A percentile compares a stretch with the other conserved stretches of the same genome.
Conservation (phyloP, 2,329 filamentous ascomycete species). For the Dryadomyces sulphureus region DNA sequence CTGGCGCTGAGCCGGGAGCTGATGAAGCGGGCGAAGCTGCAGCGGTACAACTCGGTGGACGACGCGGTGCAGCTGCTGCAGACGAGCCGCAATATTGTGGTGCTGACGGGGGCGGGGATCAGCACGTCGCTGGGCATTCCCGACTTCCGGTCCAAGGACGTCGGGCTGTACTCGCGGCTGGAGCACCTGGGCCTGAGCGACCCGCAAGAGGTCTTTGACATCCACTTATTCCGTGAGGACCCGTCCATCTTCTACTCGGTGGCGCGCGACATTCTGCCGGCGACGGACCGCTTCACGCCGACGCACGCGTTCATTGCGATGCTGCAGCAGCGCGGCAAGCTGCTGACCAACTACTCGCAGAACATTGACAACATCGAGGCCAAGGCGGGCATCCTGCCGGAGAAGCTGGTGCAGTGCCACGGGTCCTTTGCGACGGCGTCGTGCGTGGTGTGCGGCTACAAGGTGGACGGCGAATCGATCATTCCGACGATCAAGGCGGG, state of each 20-base stretch:
- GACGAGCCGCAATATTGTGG: conserved; percentile 68
- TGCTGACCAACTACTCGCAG: conserved; percentile 94
- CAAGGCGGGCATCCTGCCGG: conserved; percentile 64
- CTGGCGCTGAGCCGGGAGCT: conserved; percentile 69
- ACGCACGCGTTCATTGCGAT: conserved; percentile 90
- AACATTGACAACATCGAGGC: conserved; percentile 96
- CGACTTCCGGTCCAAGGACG: conserved; percentile 89
- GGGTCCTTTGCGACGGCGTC: conserved; percentile 88
- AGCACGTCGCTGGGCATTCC: conserved; percentile 94
- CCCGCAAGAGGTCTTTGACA: conserved; percentile 92
- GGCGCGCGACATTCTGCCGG: conserved; percentile 78
- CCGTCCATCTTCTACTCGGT: conserved; percentile 84
- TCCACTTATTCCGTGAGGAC: conserved; percentile 70
- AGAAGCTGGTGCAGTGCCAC: conserved; percentile 89
- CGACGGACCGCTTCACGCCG: conserved; percentile 66
- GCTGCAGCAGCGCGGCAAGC: conserved; percentile 73
- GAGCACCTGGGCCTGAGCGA: conserved; percentile 64
- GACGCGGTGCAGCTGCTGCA: conserved; percentile 70
- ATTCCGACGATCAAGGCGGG: conserved; percentile 66
- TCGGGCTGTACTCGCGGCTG: conserved; percentile 77
- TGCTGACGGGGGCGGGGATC: conserved; percentile 90
- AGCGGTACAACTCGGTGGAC: conserved; percentile 69
- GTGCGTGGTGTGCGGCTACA: conserved; percentile 67
- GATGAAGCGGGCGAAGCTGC: conserved; percentile 65
- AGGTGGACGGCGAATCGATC: conserved; percentile 61